Evolutionary conservation across 352 stramenopile genomes (phyloP).

Genomic region (Globisporangium sylvaticum): DNA sequence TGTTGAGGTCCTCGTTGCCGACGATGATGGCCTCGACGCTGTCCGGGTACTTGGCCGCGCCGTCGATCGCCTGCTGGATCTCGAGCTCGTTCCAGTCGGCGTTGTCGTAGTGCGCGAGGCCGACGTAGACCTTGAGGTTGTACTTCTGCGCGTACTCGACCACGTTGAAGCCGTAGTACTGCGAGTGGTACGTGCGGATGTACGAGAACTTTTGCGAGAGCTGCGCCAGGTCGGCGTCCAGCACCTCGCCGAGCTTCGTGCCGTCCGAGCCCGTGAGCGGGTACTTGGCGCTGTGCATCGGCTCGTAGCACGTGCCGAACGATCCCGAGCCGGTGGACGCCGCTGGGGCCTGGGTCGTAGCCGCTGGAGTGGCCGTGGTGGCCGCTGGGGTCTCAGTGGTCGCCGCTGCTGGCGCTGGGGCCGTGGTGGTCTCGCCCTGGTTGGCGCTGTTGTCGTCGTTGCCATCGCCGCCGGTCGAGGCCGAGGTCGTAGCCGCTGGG

Average conservation of each 20-base stretch:
- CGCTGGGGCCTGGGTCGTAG: background rate
- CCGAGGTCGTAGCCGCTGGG: background rate
- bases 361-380: background rate
- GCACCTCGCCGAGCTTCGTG: conserved; percentile 21
- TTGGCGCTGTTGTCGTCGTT: background rate
- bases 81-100: conserved; percentile 42
- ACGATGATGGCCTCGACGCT: conserved; percentile 47
- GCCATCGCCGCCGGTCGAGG: background rate
- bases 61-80: conserved; percentile 35
- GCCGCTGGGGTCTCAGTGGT: background rate
- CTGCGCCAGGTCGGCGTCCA: conserved; percentile 43
- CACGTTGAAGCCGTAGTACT: conserved; percentile 44
- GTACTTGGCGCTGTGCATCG: conserved; percentile 52
- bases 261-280: conserved; percentile 28
- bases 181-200: conserved; percentile 60
- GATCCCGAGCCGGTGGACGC: background rate
- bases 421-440: background rate
- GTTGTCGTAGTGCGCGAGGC: conserved; percentile 41
- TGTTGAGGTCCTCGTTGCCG: conserved; percentile 43
- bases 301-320: conserved; percentile 46
- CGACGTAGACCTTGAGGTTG: conserved; percentile 51
- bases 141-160: conserved; percentile 41
- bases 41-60: conserved; percentile 38
- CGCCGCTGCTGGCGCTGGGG: background rate
- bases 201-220: conserved; percentile 43